A percentile compares a stretch with the other conserved stretches of the same genome.
Evolutionary conservation across 805 yeast species (phyloP).

Genomic region (Candida endomychidarum): DNA sequence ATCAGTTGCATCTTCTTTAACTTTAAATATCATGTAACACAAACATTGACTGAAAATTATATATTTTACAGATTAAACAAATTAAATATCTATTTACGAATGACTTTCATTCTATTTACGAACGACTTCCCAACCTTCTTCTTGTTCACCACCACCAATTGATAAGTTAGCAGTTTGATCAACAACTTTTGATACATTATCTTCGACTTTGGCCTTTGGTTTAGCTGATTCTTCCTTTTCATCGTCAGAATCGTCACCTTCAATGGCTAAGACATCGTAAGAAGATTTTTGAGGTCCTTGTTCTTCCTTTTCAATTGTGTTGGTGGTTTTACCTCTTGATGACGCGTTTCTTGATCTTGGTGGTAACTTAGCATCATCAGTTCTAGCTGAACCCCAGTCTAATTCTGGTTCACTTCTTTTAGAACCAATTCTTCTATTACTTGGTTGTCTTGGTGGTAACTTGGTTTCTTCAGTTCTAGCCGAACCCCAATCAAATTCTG

Average conservation of each 20-base stretch:
- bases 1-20: constrained; percentile 58
- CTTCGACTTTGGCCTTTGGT: constrained; percentile 7
- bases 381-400: constrained; percentile 43
- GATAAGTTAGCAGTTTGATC: constrained; percentile 24
- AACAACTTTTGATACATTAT: constrained; percentile 10
- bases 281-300: constrained; percentile 35
- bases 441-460: constrained; percentile 22
- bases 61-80: constrained; percentile 11
- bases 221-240: constrained; percentile 14
- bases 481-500: constrained; percentile 28
- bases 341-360: constrained; percentile 25
- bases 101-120: constrained; percentile 34
- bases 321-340: constrained; percentile 16
- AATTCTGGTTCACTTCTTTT: constrained; percentile 39
- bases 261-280: constrained; percentile 33
- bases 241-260: constrained; percentile 33
- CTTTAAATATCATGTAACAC: constrained; percentile 46
- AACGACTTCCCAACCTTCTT: constrained; percentile 39
- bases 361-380: constrained; percentile 29
- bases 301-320: constrained; percentile 23
- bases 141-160: constrained; percentile 22
- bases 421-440: constrained; percentile 24
- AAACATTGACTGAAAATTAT: background rate
- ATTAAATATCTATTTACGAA: constrained; percentile 16
- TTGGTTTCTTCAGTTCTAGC: constrained; percentile 27